Evolutionary conservation across 1,284 basidiomycete genomes (phyloP), one percentile per base, ranked within the genome.

Genomic region (Ustilago esculenta): DNA sequence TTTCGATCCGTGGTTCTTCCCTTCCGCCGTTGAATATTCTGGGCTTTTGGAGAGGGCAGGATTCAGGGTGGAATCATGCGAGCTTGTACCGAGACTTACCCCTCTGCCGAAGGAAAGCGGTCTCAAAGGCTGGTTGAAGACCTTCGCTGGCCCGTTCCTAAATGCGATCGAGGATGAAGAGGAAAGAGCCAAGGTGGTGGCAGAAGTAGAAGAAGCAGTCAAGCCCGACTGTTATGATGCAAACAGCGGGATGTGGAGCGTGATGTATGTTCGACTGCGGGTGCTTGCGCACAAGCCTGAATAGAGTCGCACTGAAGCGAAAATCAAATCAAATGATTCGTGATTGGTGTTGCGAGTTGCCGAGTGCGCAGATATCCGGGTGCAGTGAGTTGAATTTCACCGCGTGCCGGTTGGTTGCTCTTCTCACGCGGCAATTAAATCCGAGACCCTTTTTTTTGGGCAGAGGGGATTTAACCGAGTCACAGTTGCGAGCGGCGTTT

Each of bases 1-100:
- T 4, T 29, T 47, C 17, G 67, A 70, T 39, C 67, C 61, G 15
- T 70, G 67, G 67, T 61, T 58, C 53, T 70, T 70, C 33, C 61
- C 67, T 10, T 37, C 56, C 12, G 17, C 50, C 5, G 30, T 17
- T 2, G 27, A 65, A 37, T 70, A 70, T 27, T 27, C 20, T 8
- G 9, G 3, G 8, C 32, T 65, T 34, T 49, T 70, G 7, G 25
- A 51, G 12, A 10, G 20, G 5, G 49, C 35, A 8, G 67, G 67
- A 0, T 65, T 70, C 41, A 33, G 14, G 24, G 67, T 65, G n/a
- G 33, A 49, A 12, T 30, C 12, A 6, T 70, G 67, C 46, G 49
- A 70, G 33, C 47, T 70, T 0, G 56, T 65, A 0, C 67, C 67
- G 3, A 20, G 67, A 1, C 37, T 57, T 18, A 70, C 67, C 10